phyloP scores from a whole-genome alignment of 2,329 filamentous ascomycete species.

The Apiospora aurea region DNA sequence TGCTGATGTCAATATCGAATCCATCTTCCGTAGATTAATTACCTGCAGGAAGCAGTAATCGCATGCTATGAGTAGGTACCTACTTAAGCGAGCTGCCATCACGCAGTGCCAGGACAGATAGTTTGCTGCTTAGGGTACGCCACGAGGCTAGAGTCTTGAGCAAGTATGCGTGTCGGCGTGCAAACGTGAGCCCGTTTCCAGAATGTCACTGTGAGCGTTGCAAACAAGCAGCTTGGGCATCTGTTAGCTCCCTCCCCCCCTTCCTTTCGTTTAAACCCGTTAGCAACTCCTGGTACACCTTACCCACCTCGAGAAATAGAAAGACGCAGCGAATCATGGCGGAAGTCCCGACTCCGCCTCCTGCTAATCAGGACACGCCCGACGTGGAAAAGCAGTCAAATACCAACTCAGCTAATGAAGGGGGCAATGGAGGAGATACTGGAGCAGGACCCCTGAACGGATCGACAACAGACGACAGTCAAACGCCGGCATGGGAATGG shows the following conservation, averaged over 20 bases:
- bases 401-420: background rate
- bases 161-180: background rate
- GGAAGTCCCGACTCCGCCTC: background rate
- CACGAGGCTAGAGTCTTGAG: background rate
- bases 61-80: background rate
- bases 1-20: background rate
- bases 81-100: background rate
- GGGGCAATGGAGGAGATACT: no score
- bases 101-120: background rate
- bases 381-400: conserved; percentile 13
- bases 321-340: background rate
- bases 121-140: background rate
- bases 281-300: background rate
- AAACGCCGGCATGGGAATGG: conserved; percentile 40
- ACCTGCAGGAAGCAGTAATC: background rate
- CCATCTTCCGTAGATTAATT: background rate
- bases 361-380: background rate
- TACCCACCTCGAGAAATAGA: no score
- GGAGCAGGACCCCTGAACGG: background rate
- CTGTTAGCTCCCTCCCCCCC: no score
- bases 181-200: background rate
- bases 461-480: background rate
- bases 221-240: background rate
- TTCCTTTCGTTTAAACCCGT: no score
- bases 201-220: background rate